phyloP scores from a whole-genome alignment of 1,284 basidiomycete species.

The Microbotryum lychnidis-dioicae region DNA sequence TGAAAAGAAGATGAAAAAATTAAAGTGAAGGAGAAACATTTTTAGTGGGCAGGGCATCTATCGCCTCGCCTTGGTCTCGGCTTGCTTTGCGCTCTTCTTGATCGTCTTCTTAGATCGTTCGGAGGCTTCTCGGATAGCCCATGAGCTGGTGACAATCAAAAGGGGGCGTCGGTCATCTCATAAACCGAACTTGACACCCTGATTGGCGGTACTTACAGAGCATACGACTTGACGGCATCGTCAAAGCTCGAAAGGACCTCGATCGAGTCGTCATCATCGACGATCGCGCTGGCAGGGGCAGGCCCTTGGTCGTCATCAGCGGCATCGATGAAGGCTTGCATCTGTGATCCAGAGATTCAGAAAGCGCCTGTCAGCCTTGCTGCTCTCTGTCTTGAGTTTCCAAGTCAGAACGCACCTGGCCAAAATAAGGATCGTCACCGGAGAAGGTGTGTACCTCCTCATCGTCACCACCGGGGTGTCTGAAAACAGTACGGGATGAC shows the following conservation, averaged over 20 bases:
- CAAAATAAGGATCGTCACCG: conserved; percentile 32
- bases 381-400: background rate
- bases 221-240: conserved; percentile 81
- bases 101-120: conserved; percentile 32
- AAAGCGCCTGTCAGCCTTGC: background rate
- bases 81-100: conserved; percentile 14
- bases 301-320: conserved; percentile 16
- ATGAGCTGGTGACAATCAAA: conserved; percentile 1
- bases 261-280: conserved; percentile 31
- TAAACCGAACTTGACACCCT: background rate
- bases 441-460: conserved; percentile 44
- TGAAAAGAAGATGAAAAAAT: background rate
- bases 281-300: conserved; percentile 17
- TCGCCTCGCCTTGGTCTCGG: background rate
- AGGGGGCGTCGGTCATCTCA: background rate
- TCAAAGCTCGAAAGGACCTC: conserved; percentile 42
- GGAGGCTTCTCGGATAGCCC: conserved; percentile 35
- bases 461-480: conserved; percentile 52
- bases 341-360: background rate
- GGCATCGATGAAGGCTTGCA: conserved; percentile 34
- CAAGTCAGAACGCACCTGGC: background rate
- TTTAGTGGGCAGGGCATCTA: background rate
- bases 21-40: background rate
- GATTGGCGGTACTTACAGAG: conserved; percentile 56
- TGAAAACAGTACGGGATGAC: conserved; percentile 2